Evolutionary conservation across 148 eudicot species (phyloP).

Genomic region (Rhododendron williamsianum): DNA sequence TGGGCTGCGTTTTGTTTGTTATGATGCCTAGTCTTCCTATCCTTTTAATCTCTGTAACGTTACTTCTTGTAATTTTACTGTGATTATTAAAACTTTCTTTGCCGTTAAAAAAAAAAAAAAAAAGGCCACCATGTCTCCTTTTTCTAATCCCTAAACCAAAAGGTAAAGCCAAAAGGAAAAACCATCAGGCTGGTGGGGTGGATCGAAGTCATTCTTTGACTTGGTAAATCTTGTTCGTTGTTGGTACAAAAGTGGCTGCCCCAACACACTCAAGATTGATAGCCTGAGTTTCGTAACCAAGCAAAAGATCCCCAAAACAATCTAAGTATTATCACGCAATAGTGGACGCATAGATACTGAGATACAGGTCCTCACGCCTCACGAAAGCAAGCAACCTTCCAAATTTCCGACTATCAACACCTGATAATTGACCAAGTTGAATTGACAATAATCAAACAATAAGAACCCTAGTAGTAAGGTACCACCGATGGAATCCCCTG

Average conservation of each 20-base stretch:
- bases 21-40: too few species aligned
- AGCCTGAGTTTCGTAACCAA: not conserved
- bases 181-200: too few species aligned
- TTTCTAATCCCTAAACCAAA: not conserved
- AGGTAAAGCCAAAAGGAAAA: not conserved
- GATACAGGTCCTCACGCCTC: not conserved
- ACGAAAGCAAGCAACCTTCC: not conserved
- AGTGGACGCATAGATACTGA: not conserved
- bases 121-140: not conserved
- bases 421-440: not conserved
- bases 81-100: too few species aligned
- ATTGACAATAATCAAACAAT: not conserved
- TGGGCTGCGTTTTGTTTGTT: too few species aligned
- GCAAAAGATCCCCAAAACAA: not conserved
- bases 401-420: not conserved
- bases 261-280: not conserved
- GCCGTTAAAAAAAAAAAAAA: too few species aligned
- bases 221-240: not conserved
- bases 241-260: not conserved
- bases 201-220: not conserved
- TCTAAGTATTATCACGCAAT: not conserved
- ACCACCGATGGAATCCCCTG: not conserved
- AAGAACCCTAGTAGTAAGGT: not conserved
- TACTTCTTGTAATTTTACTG: too few species aligned
- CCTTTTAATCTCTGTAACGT: too few species aligned